Conservation (phyloP, 2,329 filamentous ascomycete genomes). For the Apiospora malaysiana region DNA sequence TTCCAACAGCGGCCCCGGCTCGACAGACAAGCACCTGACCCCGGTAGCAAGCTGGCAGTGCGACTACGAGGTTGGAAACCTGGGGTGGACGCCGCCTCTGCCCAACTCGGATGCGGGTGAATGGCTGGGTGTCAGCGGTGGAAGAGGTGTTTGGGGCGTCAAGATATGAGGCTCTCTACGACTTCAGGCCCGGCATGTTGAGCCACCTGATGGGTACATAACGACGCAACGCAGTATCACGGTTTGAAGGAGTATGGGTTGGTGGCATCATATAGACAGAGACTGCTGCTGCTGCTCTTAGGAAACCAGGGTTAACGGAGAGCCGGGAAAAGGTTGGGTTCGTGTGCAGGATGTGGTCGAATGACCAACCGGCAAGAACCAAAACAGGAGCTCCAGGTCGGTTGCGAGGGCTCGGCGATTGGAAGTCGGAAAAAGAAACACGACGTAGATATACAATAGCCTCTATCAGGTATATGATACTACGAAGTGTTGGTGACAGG, state of each 20-base stretch:
- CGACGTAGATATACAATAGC: neutral
- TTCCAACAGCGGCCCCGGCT: slow-evolving; percentile 55
- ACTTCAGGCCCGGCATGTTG: neutral
- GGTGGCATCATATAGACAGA: neutral
- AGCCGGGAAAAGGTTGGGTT: neutral
- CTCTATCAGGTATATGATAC: neutral
- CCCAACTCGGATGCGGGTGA: slow-evolving; percentile 74
- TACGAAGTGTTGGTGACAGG: neutral
- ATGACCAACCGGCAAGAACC: neutral
- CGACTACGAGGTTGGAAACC: slow-evolving; percentile 85
- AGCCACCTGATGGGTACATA: neutral
- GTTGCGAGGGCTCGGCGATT: neutral
- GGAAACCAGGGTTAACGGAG: neutral
- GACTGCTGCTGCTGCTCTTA: neutral
- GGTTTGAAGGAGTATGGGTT: neutral
- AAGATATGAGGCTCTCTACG: slow-evolving; percentile 36
- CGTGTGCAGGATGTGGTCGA: neutral
- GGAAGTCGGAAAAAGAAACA: neutral
- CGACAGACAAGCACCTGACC: slow-evolving; percentile 63
- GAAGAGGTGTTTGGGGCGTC: slow-evolving; percentile 82
- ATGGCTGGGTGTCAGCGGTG: slow-evolving; percentile 83
- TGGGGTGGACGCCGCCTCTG: slow-evolving; percentile 81
- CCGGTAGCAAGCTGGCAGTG: slow-evolving; percentile 83
- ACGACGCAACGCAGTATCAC: slow-evolving; percentile 7
- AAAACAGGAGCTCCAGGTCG: neutral